These are phyloP conservation scores for Barnettozyma sucrosica DNA, from an alignment of 805 yeast species.

Conservation along the genomic window DNA sequence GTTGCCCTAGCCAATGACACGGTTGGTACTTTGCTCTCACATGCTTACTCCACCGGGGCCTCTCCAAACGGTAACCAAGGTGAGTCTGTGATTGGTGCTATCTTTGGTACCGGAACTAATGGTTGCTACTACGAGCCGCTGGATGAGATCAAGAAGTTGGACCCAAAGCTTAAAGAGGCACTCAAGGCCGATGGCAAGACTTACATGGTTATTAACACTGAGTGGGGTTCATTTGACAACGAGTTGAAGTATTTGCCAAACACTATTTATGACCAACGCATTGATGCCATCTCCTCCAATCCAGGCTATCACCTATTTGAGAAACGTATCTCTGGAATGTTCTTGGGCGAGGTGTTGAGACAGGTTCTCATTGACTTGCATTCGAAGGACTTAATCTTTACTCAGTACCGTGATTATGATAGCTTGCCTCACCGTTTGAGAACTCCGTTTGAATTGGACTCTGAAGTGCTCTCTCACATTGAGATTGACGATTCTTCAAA, in stretches of 20 bases:
- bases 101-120: slow-evolving; percentile 96
- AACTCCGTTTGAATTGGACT: slow-evolving; percentile 71
- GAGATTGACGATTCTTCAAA: slow-evolving; percentile 80
- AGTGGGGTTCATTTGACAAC: slow-evolving; percentile 98
- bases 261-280: slow-evolving; percentile 66
- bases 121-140: slow-evolving; percentile 87
- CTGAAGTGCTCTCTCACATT: slow-evolving; percentile 80
- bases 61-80: slow-evolving; percentile 55
- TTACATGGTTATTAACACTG: slow-evolving; percentile 89
- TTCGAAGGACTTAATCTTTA: slow-evolving; percentile 50
- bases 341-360: slow-evolving; percentile 84
- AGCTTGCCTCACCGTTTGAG: slow-evolving; percentile 52
- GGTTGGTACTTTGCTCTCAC: slow-evolving; percentile 85
- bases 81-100: slow-evolving; percentile 79
- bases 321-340: slow-evolving; percentile 89
- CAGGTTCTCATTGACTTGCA: slow-evolving; percentile 66
- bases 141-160: slow-evolving; percentile 67
- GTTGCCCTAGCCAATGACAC: slow-evolving; percentile 95
- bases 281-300: slow-evolving; percentile 73
- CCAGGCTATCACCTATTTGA: slow-evolving; percentile 88
- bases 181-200: slow-evolving; percentile 40
- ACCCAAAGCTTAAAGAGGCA: slow-evolving; percentile 35
- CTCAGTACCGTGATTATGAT: slow-evolving; percentile 40
- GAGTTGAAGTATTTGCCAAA: slow-evolving; percentile 67
- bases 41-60: slow-evolving; percentile 68